Base-by-base conservation (phyloP, 1,139 yeast genomes). In the Nematodospora anomalae region DNA sequence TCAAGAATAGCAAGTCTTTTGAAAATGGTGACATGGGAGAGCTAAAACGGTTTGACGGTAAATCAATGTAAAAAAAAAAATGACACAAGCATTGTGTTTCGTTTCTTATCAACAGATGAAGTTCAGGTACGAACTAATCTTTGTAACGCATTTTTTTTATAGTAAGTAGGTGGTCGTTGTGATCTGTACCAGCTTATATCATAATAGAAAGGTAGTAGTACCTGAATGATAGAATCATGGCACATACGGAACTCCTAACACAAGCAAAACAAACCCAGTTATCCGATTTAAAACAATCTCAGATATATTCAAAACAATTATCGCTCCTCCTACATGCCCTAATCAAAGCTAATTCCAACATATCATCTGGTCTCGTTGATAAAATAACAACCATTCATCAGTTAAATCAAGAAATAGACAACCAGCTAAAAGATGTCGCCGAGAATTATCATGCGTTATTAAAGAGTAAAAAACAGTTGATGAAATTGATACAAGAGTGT, bases 351-450 rank as follows among this genome's bases (percentile, higher is more conserved):
- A 66, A 68, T 37, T 64, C 72, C 7, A 36, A 35, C 27, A 47
- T 47, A 22, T 55, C 60, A 7, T 49, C 69, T 1, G 46, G 62
- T 1, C 46, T 65, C 6, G 41, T 70, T 8, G 75, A 70, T 41
- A 70, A 70, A 45, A 67, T 70, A 38, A 57, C 70, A n/a, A 69
- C 75, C 7, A 66, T 71, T 8, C 74, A 68, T 39, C 64, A 67
- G 33, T 50, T 71, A 14, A 65, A 71, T 47, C 38, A 50, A 4
- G 67, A 67, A 28, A 67, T 71, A 10, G 67, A 67, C 38, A 47
- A n/a, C 8, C 21, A 18, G 21, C 21, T 18, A 18, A 18, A 18
- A 6, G 31, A 14, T 10, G 15, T 28, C 4, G 31, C 31, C 11
- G 10, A 32, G 12, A 57, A 51, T 31, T 64, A 46, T 37, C 55